Conservation (phyloP, 139 green algal genomes). For the Micromonas pusilla region DNA sequence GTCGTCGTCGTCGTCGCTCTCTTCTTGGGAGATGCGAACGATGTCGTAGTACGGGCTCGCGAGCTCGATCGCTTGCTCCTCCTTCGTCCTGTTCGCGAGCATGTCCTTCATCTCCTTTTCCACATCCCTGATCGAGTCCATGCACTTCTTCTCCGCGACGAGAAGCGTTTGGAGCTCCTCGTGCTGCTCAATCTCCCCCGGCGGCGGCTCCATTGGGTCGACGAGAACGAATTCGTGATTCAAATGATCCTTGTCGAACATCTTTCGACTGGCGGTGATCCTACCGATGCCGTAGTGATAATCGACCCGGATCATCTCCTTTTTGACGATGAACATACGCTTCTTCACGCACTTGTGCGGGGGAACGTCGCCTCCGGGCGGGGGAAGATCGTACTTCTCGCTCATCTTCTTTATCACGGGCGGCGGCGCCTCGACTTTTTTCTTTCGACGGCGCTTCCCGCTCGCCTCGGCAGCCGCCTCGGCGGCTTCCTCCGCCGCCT, state of each 20-base stretch:
- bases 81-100: conserved; percentile 49
- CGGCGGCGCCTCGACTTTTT: conserved; percentile 33
- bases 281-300: conserved; percentile 53
- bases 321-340: conserved; percentile 56
- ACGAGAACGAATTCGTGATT: conserved; percentile 43
- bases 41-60: conserved; percentile 76
- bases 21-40: conserved; percentile 47
- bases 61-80: conserved; percentile 61
- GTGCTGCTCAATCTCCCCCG: conserved; percentile 43
- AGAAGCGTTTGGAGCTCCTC: conserved; percentile 66
- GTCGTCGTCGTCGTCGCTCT: conserved; percentile 56
- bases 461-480: background rate
- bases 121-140: conserved; percentile 57
- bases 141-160: conserved; percentile 60
- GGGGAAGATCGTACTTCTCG: conserved; percentile 55
- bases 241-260: conserved; percentile 1
- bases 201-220: conserved; percentile 51
- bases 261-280: conserved; percentile 47
- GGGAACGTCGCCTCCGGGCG: conserved; percentile 37
- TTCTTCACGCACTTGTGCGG: conserved; percentile 60
- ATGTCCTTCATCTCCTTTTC: conserved; percentile 71
- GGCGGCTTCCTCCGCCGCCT: conserved; percentile 1
- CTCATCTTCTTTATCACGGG: conserved; percentile 67
- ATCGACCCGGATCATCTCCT: conserved; percentile 51
- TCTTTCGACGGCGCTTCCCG: conserved; percentile 9